Base-by-base conservation (phyloP, 2,329 filamentous ascomycete genomes). In the Diplodia sapinea region DNA sequence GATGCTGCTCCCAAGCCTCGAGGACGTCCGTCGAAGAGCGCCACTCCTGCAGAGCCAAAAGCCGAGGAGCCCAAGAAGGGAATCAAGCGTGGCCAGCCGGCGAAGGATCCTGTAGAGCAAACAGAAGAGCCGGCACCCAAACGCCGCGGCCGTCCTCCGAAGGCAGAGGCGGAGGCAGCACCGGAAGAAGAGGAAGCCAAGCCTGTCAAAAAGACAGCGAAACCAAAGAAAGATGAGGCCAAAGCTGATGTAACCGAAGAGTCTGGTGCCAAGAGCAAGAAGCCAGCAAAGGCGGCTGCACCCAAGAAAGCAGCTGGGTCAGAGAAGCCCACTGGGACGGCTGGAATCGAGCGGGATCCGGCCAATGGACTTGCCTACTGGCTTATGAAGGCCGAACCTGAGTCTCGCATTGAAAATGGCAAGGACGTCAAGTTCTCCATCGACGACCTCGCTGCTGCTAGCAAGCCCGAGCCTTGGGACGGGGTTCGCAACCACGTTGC, bases 401-500 rank as follows among this genome's bases (percentile, higher is more conserved):
- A 96, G 73, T 88, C 93, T 4, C 90, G 95, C 6, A 81, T 93
- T 17, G 93, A 96, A 77, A 94, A 93, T 66, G 94, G 93, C 0
- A 83, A 91, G 62, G 94, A 98, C 76, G 92, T 97, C 55, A 91
- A 88, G 72, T 99, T 98, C 80, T 96, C 93, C 0, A 97, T 99
- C 74, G 93, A 98, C 74, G 94, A 98, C 76, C 81, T 99, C 43
- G 85, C 86, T 15, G 86, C 87, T 0, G 90, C 88, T 74, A 88
- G 83, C 0, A 85, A 87, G 73, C 93, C 94, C 1, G 94, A 98
- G 75, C 89, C 92, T 0, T 99, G 95, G 95, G 91, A 96, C 79
- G 95, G 92, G 76, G 87, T 83, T 49, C 74, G 81, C 56, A 84
- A 83, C 63, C 74, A 75, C 20, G 76, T 77, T 79, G 94, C 94